Evolutionary conservation across 352 stramenopile species (phyloP).

Genomic region (Thalassiosira hispida): DNA sequence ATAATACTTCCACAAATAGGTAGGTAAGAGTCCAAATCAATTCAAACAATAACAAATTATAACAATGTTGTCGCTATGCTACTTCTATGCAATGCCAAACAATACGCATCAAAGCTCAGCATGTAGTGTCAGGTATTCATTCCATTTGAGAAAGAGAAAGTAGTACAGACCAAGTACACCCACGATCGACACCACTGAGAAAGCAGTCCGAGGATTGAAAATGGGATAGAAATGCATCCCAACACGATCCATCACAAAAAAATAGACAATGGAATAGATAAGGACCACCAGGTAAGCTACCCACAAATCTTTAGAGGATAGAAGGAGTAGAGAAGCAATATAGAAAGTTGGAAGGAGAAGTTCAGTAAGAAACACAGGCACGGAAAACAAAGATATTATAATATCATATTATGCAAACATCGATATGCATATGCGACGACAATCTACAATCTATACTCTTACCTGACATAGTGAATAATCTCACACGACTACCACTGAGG

Average conservation of each 20-base stretch:
- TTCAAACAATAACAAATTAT: no score
- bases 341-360: no score
- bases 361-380: no score
- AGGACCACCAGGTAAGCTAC: slow-evolving; percentile 52
- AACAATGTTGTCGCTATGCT: not conserved
- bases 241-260: slow-evolving; percentile 78
- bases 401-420: not conserved
- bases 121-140: slow-evolving; percentile 22
- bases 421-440: slow-evolving; percentile 3
- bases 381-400: no score
- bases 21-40: no score
- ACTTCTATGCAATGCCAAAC: not conserved
- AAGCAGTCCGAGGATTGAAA: slow-evolving; percentile 66
- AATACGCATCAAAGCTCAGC: not conserved
- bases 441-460: slow-evolving; percentile 8
- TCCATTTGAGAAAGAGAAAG: slow-evolving; percentile 42
- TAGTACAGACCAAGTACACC: slow-evolving; percentile 59
- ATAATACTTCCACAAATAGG: no score
- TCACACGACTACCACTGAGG: slow-evolving; percentile 43
- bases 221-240: slow-evolving; percentile 82
- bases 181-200: slow-evolving; percentile 42
- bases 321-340: no score
- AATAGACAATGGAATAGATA: slow-evolving; percentile 71
- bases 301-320: slow-evolving; percentile 55
- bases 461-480: slow-evolving; percentile 36